These are phyloP conservation scores for Solanum corneliomulleri DNA, from an alignment of 257 asterid species.

Conservation along the genomic window DNA sequence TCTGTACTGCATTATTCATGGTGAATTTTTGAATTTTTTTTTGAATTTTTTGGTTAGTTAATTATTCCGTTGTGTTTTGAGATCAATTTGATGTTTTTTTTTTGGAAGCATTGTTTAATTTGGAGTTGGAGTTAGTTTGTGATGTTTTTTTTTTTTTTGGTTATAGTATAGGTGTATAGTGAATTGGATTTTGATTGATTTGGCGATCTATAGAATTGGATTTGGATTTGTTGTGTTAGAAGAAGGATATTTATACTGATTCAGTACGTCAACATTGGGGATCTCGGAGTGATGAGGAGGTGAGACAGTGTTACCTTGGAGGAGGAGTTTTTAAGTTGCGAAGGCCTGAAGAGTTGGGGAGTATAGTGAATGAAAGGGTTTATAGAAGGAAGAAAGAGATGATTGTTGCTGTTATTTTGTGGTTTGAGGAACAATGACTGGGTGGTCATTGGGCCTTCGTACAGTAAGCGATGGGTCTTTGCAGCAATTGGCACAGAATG, in stretches of 20 bases:
- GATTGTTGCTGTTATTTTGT: constrained; percentile 36
- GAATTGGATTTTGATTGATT: not conserved
- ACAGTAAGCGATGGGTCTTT: constrained; percentile 67
- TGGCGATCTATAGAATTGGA: not conserved
- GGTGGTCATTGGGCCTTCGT: constrained; percentile 73
- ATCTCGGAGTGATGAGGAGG: not conserved
- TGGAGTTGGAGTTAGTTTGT: not conserved
- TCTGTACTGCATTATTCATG: constrained; percentile 2
- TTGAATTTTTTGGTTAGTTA: not conserved
- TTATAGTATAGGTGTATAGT: not conserved
- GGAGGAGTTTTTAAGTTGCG: not conserved
- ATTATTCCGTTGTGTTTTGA: not conserved
- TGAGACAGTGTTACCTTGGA: not conserved
- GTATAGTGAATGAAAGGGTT: constrained; percentile 40
- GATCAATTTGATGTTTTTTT: not conserved
- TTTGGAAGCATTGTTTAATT: not conserved
- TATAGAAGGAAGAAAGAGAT: constrained; percentile 48
- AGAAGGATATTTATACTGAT: not conserved
- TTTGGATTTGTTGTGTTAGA: not conserved
- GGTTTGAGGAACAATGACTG: constrained; percentile 77
- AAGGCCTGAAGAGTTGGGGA: not conserved
- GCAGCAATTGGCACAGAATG: constrained; percentile 64
- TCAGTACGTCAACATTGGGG: not conserved
- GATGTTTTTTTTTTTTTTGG: not conserved
- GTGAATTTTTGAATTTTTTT: not conserved